A percentile compares a stretch with the other conserved stretches of the same genome.
Conservation (phyloP, 371 early-diverging fungal genomes). For the Rhizomucor miehei region DNA sequence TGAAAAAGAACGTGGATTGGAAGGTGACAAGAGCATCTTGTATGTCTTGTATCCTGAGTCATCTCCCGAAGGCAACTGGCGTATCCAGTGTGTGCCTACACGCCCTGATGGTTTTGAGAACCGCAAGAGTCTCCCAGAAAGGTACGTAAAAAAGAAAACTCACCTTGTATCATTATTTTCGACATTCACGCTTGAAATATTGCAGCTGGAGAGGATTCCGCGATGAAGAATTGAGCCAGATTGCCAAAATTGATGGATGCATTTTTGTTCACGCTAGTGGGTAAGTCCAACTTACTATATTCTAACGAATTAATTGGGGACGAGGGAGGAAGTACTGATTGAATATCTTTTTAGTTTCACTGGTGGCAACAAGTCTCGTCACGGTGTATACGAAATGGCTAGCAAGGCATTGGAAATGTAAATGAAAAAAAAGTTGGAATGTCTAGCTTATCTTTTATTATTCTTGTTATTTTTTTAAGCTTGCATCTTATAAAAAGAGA, state of each 20-base stretch:
- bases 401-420: conserved; percentile 45
- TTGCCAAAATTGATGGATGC: conserved; percentile 76
- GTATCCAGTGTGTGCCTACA: conserved; percentile 81
- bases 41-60: conserved; percentile 86
- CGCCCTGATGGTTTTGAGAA: conserved; percentile 80
- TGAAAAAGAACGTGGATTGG: conserved; percentile 58
- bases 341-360: conserved; percentile 59
- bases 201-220: conserved; percentile 91
- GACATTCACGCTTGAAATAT: not conserved
- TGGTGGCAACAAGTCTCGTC: conserved; percentile 58
- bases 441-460: no score
- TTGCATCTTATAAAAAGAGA: no score
- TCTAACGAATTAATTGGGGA: not conserved
- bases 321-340: not conserved
- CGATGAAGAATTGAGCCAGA: conserved; percentile 80
- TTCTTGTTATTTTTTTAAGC: no score
- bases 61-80: conserved; percentile 54
- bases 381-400: conserved; percentile 50
- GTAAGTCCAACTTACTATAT: conserved; percentile 6
- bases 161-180: not conserved
- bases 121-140: conserved; percentile 89
- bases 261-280: conserved; percentile 97
- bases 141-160: conserved; percentile 15
- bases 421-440: conserved; percentile 9
- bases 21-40: conserved; percentile 42